These are phyloP conservation scores for Termitomyces sp. DNA, from an alignment of 768 basidiomycete genomes.

Conservation along the genomic window DNA sequence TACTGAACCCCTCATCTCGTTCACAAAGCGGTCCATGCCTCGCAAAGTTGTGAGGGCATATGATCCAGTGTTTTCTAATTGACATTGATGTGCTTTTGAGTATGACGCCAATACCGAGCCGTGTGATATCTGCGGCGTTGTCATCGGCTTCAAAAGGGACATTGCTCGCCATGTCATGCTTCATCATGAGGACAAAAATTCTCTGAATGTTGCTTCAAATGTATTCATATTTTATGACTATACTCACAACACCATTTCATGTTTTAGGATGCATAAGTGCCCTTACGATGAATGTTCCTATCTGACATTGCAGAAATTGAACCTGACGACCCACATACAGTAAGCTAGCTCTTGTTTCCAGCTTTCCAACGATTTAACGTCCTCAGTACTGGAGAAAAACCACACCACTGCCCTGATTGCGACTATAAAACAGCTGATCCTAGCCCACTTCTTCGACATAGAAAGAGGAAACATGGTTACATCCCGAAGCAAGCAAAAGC, in stretches of 20 bases:
- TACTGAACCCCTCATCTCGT: too few species aligned
- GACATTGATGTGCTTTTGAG: background rate
- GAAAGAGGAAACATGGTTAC: background rate
- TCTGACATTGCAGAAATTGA: background rate
- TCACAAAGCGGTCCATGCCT: too few species aligned
- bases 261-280: background rate
- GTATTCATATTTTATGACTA: background rate
- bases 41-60: background rate
- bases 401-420: background rate
- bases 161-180: background rate
- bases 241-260: background rate
- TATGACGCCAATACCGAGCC: background rate
- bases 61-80: background rate
- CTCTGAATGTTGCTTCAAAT: background rate
- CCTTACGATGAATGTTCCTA: background rate
- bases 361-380: background rate
- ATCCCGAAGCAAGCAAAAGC: background rate
- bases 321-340: background rate
- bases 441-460: background rate
- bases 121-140: background rate
- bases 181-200: background rate
- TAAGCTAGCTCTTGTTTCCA: background rate
- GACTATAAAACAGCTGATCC: background rate
- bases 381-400: background rate
- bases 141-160: background rate